phyloP scores from a whole-genome alignment of 2,329 filamentous ascomycete genomes.

The Cercospora sp. region DNA sequence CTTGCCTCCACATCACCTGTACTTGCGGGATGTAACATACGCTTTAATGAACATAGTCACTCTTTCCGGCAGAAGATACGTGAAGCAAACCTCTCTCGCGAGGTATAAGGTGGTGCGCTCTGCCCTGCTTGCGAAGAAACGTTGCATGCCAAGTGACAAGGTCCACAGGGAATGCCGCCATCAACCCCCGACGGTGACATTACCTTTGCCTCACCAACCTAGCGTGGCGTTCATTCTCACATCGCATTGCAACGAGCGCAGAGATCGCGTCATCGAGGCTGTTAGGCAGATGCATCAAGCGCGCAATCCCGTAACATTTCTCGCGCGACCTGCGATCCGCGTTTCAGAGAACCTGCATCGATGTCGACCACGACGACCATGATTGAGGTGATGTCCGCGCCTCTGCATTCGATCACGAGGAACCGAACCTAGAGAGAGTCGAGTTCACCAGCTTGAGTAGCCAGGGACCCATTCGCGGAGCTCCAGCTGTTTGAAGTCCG shows the following conservation, averaged over 20 bases:
- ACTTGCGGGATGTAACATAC: background rate
- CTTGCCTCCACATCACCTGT: background rate
- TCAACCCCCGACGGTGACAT: background rate
- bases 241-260: background rate
- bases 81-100: background rate
- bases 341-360: background rate
- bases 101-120: background rate
- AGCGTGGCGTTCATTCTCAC: background rate
- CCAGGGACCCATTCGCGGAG: background rate
- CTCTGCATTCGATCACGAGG: background rate
- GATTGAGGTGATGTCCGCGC: background rate
- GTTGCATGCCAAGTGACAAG: background rate
- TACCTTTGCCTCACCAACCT: background rate
- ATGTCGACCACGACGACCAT: background rate
- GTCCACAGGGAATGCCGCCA: background rate
- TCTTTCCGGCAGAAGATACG: background rate
- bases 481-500: background rate
- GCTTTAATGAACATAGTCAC: background rate
- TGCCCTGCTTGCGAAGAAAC: background rate
- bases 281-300: background rate
- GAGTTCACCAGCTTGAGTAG: background rate
- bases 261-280: background rate
- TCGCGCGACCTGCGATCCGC: background rate
- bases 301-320: background rate
- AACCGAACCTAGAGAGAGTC: background rate